phyloP scores from a whole-genome alignment of 305 asterid genomes.

The Solanum aculeatissimum region DNA sequence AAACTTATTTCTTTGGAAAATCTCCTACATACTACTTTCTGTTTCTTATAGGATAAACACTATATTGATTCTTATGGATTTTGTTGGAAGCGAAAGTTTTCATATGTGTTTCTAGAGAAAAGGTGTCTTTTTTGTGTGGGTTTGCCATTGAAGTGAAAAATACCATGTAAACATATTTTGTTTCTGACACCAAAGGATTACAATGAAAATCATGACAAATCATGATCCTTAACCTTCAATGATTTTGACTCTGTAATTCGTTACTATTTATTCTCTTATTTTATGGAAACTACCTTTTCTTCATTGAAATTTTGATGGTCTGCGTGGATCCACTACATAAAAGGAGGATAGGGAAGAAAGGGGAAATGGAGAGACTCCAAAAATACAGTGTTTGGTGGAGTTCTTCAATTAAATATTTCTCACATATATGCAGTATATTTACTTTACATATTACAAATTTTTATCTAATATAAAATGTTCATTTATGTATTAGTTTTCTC shows the following conservation, averaged over 20 bases:
- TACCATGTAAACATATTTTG: neutral
- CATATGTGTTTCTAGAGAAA: neutral
- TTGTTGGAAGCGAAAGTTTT: neutral
- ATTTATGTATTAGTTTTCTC: neutral
- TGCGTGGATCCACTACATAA: neutral
- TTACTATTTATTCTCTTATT: neutral
- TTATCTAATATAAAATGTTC: neutral
- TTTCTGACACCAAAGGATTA: neutral
- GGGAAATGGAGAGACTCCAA: neutral
- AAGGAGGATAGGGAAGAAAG: neutral
- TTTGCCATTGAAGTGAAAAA: neutral
- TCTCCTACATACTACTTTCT: neutral
- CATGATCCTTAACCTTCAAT: neutral
- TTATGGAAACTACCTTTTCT: neutral
- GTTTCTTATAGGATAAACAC: neutral
- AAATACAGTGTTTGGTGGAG: neutral
- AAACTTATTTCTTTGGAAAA: neutral
- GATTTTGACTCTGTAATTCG: neutral
- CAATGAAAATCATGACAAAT: neutral
- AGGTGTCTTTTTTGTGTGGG: neutral
- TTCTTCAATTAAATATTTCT: neutral
- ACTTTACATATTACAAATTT: neutral
- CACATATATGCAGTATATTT: neutral
- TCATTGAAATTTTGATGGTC: neutral
- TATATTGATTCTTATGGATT: neutral